Evolutionary conservation across 768 basidiomycete species (phyloP).

Genomic region (Suillus variegatus): DNA sequence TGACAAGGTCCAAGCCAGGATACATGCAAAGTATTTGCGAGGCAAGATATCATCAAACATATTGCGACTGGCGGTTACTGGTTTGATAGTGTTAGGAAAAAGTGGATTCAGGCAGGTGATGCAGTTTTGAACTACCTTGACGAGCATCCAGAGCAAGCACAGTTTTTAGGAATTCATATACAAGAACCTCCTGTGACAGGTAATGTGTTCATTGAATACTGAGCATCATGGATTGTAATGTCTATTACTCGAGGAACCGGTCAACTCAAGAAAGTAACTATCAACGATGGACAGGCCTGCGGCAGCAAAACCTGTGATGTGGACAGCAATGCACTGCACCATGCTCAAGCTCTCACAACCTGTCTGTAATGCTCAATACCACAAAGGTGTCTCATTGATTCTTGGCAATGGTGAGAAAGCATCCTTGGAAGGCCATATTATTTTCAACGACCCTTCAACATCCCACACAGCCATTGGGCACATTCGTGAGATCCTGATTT

Average conservation of each 20-base stretch:
- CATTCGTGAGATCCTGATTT: not conserved
- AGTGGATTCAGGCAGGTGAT: slow-evolving; percentile 9
- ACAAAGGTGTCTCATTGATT: not conserved
- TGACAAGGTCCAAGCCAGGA: slow-evolving; percentile 17
- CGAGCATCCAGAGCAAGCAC: slow-evolving; percentile 8
- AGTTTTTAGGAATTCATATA: not conserved
- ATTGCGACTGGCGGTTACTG: slow-evolving; percentile 16
- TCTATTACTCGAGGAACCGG: not conserved
- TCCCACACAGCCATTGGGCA: not conserved
- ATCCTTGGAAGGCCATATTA: not conserved
- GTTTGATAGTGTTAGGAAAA: slow-evolving; percentile 3
- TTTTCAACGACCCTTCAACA: not conserved
- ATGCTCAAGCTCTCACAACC: not conserved
- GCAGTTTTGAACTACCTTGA: slow-evolving; percentile 1
- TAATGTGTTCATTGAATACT: not conserved
- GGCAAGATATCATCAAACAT: slow-evolving; percentile 18
- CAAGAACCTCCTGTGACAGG: not conserved
- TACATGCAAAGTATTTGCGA: slow-evolving; percentile 14
- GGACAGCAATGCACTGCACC: not conserved
- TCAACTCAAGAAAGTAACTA: not conserved
- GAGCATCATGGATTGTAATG: not conserved
- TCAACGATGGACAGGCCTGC: not conserved
- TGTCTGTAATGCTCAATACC: not conserved
- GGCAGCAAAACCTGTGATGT: not conserved
- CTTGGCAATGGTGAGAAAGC: not conserved